phyloP scores from a whole-genome alignment of 192 early-diverging fungal genomes.

The Phycomyces nitens region DNA sequence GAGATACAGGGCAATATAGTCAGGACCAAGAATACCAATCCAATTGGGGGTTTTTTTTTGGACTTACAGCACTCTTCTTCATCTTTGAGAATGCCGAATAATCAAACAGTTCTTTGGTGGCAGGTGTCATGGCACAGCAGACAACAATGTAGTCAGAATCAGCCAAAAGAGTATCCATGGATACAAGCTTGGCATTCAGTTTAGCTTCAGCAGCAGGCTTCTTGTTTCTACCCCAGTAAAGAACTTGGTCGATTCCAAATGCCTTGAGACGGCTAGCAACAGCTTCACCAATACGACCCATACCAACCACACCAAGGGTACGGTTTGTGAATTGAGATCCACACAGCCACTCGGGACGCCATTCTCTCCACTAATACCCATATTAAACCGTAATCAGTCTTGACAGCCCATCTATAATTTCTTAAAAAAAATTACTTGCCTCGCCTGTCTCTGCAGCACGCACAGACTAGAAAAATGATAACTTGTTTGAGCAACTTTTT shows the following conservation, averaged over 20 bases:
- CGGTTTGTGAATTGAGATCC: slow-evolving; percentile 76
- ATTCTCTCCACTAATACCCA: slow-evolving; percentile 50
- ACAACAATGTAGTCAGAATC: slow-evolving; percentile 72
- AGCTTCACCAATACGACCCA: slow-evolving; percentile 79
- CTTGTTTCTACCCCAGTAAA: slow-evolving; percentile 58
- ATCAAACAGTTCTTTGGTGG: slow-evolving; percentile 72
- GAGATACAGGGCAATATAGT: background rate
- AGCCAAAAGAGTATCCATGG: slow-evolving; percentile 56
- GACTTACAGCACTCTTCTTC: slow-evolving; percentile 57
- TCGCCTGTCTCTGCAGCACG: slow-evolving; percentile 39
- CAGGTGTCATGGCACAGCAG: slow-evolving; percentile 67
- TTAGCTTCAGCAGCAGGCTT: slow-evolving; percentile 44
- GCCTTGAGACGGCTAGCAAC: slow-evolving; percentile 66
- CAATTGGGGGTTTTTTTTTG: background rate
- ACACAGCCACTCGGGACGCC: slow-evolving; percentile 62
- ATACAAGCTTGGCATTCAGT: slow-evolving; percentile 47
- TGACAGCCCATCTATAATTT: background rate
- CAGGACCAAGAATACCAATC: background rate
- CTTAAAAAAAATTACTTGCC: slow-evolving; percentile 19
- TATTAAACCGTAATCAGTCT: background rate
- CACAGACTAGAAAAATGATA: slow-evolving; percentile 15
- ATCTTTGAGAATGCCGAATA: slow-evolving; percentile 61
- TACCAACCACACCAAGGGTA: slow-evolving; percentile 79
- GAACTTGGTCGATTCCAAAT: slow-evolving; percentile 63
- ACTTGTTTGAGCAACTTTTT: background rate